Evolutionary conservation across 257 asterid species (phyloP), one percentile per base, ranked within the genome.

Genomic region (Fraxinus quadrangulata): DNA sequence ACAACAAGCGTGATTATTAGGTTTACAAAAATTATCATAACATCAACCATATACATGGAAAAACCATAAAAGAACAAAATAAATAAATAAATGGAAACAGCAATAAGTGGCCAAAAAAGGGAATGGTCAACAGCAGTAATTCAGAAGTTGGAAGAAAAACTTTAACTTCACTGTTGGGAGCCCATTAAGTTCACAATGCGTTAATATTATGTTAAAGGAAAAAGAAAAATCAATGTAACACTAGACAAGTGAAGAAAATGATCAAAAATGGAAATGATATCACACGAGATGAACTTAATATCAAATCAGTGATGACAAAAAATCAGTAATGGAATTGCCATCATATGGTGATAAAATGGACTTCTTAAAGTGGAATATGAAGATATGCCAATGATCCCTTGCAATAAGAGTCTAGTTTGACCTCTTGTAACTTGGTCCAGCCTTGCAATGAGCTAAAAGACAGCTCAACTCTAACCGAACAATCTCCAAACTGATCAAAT

Each of bases 1-100:
- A 81, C 77, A 83, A 75, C 76, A 83, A 82, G 37, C 54, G 61
- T 73, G 65, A 21, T 40, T 37, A 67, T 78, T 51, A 84, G 65
- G 72, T 45, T 73, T 61, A 70, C 66, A 31, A 72, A 51, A 30
- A 76, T 59, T 67, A 23, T 56, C 66, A 59, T 21, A 6, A 3
- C 5, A 31, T 3, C 23, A 0, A 47, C 51, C 68, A 28, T 30
- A 39, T 13, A 21, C 54, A 75, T 6, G 9, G 24, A 67, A 33
- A 28, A 2, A 70, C 11, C 56, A 56, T 17, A 33, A 45, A 23
- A 54, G 19, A 14, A n/a, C 5, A 36, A 71, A 61, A 68, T 33
- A 0, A 30, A 36, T 31, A 11, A 1, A 47, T 67, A 2, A 72
- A 23, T 73, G 21, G 47, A 33, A 59, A 23, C 28, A 8, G 11